Percentiles rank a stretch among this genome's conserved stretches.
phyloP scores from a whole-genome alignment of 495 filamentous ascomycete species.

The Hypoxylon rickii region DNA sequence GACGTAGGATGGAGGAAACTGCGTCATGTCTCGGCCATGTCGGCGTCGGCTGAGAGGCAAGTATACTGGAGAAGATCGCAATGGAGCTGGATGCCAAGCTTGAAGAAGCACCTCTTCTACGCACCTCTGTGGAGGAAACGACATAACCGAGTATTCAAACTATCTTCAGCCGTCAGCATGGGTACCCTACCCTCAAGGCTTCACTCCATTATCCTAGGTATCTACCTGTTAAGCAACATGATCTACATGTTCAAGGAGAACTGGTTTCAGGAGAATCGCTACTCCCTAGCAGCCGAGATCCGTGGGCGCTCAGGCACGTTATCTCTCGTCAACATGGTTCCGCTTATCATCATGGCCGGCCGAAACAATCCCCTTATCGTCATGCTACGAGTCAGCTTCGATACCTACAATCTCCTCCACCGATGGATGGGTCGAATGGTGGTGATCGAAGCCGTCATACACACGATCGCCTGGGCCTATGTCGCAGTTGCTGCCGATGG shows the following conservation, averaged over 20 bases:
- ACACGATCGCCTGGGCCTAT: constrained; percentile 73
- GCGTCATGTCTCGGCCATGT: constrained; percentile 56
- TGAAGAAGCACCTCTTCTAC: constrained; percentile 83
- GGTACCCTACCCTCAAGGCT: constrained; percentile 86
- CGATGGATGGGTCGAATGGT: constrained; percentile 86
- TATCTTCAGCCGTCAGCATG: constrained; percentile 78
- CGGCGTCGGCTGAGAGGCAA: constrained; percentile 47
- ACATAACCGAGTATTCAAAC: constrained; percentile 83
- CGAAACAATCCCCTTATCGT: constrained; percentile 82
- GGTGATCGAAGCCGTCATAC: constrained; percentile 69
- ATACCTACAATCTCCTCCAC: constrained; percentile 87
- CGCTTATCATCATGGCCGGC: constrained; percentile 76
- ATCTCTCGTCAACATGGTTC: constrained; percentile 79
- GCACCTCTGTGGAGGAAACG: constrained; percentile 81
- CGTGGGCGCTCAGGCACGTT: constrained; percentile 78
- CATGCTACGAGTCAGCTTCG: constrained; percentile 77
- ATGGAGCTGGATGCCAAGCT: constrained; percentile 54
- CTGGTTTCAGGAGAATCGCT: constrained; percentile 56
- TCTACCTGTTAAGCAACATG: constrained; percentile 67
- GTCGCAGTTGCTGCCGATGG: constrained; percentile 68
- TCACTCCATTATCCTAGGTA: constrained; percentile 71
- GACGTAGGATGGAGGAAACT: constrained; percentile 50
- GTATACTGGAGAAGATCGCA: constrained; percentile 53
- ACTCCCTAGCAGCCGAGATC: constrained; percentile 61
- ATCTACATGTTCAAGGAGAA: constrained; percentile 67